Conservation (phyloP, 106 monocot species). For the Dioscorea alata region DNA sequence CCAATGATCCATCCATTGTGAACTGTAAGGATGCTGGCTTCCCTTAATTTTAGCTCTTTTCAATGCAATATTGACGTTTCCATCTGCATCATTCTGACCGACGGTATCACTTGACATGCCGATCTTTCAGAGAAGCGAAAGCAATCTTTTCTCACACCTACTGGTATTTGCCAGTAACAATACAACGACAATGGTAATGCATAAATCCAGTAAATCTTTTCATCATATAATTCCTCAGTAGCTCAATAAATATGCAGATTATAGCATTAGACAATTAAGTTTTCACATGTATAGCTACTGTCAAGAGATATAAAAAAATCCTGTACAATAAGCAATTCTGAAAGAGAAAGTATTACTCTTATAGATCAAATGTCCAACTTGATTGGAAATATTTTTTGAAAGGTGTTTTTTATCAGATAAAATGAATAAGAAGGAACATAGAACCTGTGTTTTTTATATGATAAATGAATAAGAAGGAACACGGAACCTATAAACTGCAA, state of each 20-base stretch:
- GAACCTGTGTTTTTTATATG: too few species aligned
- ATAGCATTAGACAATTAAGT: not conserved
- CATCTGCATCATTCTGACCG: constrained; percentile 6
- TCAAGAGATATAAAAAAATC: not conserved
- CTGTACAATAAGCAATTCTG: too few species aligned
- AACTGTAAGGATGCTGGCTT: constrained; percentile 6
- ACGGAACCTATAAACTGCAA: too few species aligned
- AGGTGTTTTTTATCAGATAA: too few species aligned
- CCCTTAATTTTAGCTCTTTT: not conserved
- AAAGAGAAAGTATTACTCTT: too few species aligned
- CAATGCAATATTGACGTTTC: constrained; percentile 13
- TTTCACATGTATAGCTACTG: not conserved
- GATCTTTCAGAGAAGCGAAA: not conserved
- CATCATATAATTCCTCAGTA: not conserved
- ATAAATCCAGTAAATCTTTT: too few species aligned
- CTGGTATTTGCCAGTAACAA: not conserved
- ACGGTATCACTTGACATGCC: constrained; percentile 25
- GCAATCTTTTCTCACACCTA: not conserved
- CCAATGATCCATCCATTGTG: constrained; percentile 35
- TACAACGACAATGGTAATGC: not conserved
- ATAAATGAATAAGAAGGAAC: too few species aligned
- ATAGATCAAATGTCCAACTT: too few species aligned
- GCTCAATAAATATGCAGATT: not conserved
- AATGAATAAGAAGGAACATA: too few species aligned
- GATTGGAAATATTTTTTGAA: too few species aligned